Base-by-base conservation (phyloP, 345 rosid species). In the Acer campestre region DNA sequence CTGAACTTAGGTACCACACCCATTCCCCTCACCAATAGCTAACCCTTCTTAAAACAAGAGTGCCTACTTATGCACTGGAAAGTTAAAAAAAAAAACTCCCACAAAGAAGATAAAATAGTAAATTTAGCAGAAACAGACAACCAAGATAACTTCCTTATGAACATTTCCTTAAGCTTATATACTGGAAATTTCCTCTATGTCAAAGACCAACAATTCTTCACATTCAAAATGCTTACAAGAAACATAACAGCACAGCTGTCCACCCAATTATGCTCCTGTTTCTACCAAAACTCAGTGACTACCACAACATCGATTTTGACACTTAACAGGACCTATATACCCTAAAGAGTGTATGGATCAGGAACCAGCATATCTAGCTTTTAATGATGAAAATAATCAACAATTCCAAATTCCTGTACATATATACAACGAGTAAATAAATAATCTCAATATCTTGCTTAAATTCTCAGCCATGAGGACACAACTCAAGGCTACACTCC, bases 41-140 rank as follows among this genome's bases (percentile, higher is more conserved):
- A 56, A 17, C n/a, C 23, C 23, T 20, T 7, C 61, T n/a, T n/a
- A n/a, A n/a, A n/a, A n/a, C n/a, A n/a, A n/a, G n/a, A n/a, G n/a
- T n/a, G n/a, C n/a, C n/a, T n/a, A n/a, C n/a, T n/a, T 56, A 56
- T 18, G 61, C 61, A 56, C 25, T 49, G 20, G 3, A 27, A 64
- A 13, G 46, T 25, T 63, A 29, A 22, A 49, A n/a, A n/a, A n/a
- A n/a, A n/a, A 72, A 35, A 35, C 17, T 58, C 51, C 29, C 17
- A 71, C 16, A 18, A n/a, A 56, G 63, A 55, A 25, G 5, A 12
- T n/a, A 16, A 55, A 55, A 44, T 20, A 55, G 44, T 31, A 56
- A 71, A 70, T 70, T 17, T 61, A 9, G 44, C 46, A 10, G 25
- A 74, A 49, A 40, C 68, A 61, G 20, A 44, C 55, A 22, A 61